Conservation (phyloP, 176 grass and related monocot species). For the Sorghum bicolor region Sorghum_bicolor_NCBIv3 NC_012870.2:2641501-2642000, state of each 20-base stretch:
- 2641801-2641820: neutral
- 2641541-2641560: no score
- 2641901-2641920: neutral
- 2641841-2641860: neutral
- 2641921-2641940: neutral
- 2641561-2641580: no score
- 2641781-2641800: neutral
- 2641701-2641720: neutral
- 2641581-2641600: no score
- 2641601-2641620: no score
- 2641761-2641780: neutral
- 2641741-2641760: neutral
- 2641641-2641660: no score
- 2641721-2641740: neutral
- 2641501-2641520: no score
- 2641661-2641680: neutral
- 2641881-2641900: neutral
- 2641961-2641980: neutral
- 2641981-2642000: neutral
- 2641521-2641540: no score
- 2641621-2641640: no score
- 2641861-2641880: neutral
- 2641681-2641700: neutral
- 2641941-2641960: neutral
- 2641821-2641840: neutral